Percentiles rank a stretch among this genome's conserved stretches.
phyloP scores from a whole-genome alignment of 2,329 filamentous ascomycete genomes.

The Colletotrichum australisinense region DNA sequence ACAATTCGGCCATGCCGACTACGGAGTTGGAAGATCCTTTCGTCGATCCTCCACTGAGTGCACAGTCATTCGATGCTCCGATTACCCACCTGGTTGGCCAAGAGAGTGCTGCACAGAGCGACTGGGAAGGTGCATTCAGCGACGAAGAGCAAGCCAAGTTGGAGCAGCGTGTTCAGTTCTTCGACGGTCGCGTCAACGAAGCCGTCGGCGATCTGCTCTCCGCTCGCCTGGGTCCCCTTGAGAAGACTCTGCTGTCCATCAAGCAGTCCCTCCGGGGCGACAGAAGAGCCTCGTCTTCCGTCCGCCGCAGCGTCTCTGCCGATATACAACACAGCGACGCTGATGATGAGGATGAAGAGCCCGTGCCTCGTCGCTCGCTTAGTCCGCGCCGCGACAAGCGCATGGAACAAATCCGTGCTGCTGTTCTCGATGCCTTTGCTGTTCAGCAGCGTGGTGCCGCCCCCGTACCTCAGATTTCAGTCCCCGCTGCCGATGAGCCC shows the following conservation, averaged over 20 bases:
- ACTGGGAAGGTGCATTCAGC: conserved; percentile 91
- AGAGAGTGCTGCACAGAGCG: conserved; percentile 78
- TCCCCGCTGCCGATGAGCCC: conserved; percentile 49
- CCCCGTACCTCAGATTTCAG: conserved; percentile 40
- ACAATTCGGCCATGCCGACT: conserved; percentile 58
- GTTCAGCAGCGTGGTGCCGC: conserved; percentile 60
- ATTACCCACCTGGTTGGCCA: conserved; percentile 73
- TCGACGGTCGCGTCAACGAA: conserved; percentile 89
- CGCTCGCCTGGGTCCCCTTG: conserved; percentile 81
- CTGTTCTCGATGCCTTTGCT: conserved; percentile 79
- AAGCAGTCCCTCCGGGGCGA: conserved; percentile 74
- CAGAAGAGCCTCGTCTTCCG: conserved; percentile 63
- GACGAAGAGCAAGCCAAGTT: conserved; percentile 88
- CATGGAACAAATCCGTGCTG: conserved; percentile 82
- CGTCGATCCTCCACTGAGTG: conserved; percentile 61
- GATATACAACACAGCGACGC: conserved; percentile 86
- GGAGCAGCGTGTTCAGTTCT: conserved; percentile 84
- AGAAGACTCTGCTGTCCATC: conserved; percentile 81
- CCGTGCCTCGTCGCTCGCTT: conserved; percentile 71
- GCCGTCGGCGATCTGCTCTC: conserved; percentile 84
- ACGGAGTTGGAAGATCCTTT: conserved; percentile 73
- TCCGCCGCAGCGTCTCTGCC: conserved; percentile 75
- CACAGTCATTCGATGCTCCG: conserved; percentile 63
- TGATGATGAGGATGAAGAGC: conserved; percentile 90
- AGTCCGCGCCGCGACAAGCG: conserved; percentile 85